Evolutionary conservation across 2,329 filamentous ascomycete genomes (phyloP).

Genomic region (Aspergillus terreus): DNA sequence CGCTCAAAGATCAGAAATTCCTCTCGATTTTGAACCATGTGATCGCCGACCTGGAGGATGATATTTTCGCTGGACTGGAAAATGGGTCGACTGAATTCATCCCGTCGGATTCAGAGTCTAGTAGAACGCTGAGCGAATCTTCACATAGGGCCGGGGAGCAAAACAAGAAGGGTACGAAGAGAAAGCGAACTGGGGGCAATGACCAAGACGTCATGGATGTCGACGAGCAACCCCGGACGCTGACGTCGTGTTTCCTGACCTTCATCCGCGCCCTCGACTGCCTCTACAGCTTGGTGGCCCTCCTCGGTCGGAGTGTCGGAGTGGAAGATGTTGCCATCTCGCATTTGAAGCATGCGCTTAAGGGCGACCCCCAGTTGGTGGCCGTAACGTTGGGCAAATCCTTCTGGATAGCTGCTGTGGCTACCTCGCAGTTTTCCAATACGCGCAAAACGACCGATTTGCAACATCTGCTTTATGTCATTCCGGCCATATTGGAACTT

Average conservation of each 20-base stretch:
- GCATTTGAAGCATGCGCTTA: slow-evolving; percentile 39
- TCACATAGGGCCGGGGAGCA: slow-evolving; percentile 18
- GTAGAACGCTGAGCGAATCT: slow-evolving; percentile 29
- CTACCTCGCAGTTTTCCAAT: slow-evolving; percentile 26
- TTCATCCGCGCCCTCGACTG: slow-evolving; percentile 34
- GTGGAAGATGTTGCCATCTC: slow-evolving; percentile 31
- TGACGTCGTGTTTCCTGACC: slow-evolving; percentile 29
- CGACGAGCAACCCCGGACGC: slow-evolving; percentile 28
- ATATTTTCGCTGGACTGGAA: slow-evolving; percentile 23
- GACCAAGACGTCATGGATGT: slow-evolving; percentile 27
- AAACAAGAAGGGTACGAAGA: slow-evolving; percentile 32
- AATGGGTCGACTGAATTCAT: slow-evolving; percentile 19
- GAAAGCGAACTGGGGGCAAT: slow-evolving; percentile 32
- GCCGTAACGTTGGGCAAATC: slow-evolving; percentile 35
- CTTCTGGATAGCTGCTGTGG: slow-evolving; percentile 30
- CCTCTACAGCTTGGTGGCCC: slow-evolving; percentile 28
- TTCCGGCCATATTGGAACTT: slow-evolving; percentile 32
- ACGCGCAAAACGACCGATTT: slow-evolving; percentile 29
- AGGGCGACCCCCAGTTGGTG: slow-evolving; percentile 31
- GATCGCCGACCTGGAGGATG: slow-evolving; percentile 52
- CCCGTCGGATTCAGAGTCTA: slow-evolving; percentile 33
- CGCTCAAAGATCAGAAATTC: slow-evolving; percentile 68
- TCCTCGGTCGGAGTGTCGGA: slow-evolving; percentile 23
- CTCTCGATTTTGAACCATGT: slow-evolving; percentile 63
- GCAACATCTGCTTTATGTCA: slow-evolving; percentile 31